These are phyloP conservation scores for Sporobolomyces pararoseus DNA, from an alignment of 768 basidiomycete genomes.

Conservation along the genomic window DNA sequence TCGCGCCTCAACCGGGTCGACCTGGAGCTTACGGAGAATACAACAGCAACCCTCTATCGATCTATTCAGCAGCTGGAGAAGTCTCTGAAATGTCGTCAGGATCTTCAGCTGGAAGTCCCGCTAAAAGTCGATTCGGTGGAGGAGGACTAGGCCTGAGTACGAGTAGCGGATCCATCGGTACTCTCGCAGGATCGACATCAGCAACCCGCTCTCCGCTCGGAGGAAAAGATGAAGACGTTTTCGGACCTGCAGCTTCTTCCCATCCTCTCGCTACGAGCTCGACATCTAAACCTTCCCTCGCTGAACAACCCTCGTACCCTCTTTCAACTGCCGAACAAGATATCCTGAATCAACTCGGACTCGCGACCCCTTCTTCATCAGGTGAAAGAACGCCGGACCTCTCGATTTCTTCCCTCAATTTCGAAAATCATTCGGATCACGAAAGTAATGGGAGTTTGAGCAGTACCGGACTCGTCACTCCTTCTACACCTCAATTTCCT, in stretches of 20 bases:
- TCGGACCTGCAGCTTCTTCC: not conserved
- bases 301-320: not conserved
- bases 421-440: conserved; percentile 9
- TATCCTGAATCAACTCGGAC: conserved; percentile 21
- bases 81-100: conserved; percentile 11
- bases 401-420: not conserved
- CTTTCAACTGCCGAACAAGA: conserved; percentile 27
- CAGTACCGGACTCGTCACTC: not conserved
- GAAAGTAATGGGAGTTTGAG: not conserved
- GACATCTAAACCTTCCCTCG: not conserved
- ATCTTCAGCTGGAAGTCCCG: not conserved
- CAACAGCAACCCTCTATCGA: conserved; percentile 9
- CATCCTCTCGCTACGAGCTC: not conserved
- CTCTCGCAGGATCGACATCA: not conserved
- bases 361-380: conserved; percentile 13
- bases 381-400: conserved; percentile 27
- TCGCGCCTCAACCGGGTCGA: not conserved
- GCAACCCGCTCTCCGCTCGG: not conserved
- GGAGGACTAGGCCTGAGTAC: conserved; percentile 11
- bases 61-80: conserved; percentile 27
- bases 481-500: conserved; percentile 8
- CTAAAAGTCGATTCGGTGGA: conserved; percentile 1
- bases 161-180: conserved; percentile 1
- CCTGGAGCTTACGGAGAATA: conserved; percentile 18
- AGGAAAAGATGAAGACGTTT: not conserved